Evolutionary conservation across 2,329 filamentous ascomycete species (phyloP).

Genomic region (Periconia sp.): DNA sequence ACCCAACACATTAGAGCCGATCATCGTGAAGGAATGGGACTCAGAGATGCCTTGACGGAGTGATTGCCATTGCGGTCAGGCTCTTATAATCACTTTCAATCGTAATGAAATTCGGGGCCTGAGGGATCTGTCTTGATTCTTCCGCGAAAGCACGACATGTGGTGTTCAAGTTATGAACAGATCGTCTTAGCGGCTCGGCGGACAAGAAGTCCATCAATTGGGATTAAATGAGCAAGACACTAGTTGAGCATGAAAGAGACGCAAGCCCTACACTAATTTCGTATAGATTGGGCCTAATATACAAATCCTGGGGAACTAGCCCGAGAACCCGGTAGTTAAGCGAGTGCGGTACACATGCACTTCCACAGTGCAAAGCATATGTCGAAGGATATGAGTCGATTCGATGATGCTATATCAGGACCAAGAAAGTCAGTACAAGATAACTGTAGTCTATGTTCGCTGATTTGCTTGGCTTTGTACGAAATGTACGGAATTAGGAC

Average conservation of each 20-base stretch:
- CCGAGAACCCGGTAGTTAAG: slow-evolving; percentile 4
- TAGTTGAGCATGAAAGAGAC: neutral
- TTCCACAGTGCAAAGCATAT: too few species aligned
- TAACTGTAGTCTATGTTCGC: too few species aligned
- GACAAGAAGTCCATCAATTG: neutral
- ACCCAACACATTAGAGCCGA: neutral
- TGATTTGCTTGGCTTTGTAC: too few species aligned
- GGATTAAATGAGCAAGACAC: neutral
- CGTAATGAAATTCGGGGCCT: neutral
- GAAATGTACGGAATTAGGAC: too few species aligned
- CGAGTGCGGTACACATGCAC: too few species aligned
- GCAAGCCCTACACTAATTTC: neutral
- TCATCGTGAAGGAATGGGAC: slow-evolving; percentile 5
- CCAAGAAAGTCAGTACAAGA: too few species aligned
- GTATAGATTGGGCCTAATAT: neutral
- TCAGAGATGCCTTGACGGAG: neutral
- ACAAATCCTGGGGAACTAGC: neutral
- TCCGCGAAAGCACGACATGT: too few species aligned
- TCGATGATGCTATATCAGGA: too few species aligned
- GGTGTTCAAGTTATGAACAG: too few species aligned
- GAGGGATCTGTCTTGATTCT: too few species aligned
- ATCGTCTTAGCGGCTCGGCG: neutral
- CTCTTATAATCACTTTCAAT: neutral
- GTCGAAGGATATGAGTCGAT: too few species aligned
- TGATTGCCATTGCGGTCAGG: neutral